Base-by-base conservation (phyloP, 176 grass and related monocot genomes). In the Dendrocalamus sinicus region DNA sequence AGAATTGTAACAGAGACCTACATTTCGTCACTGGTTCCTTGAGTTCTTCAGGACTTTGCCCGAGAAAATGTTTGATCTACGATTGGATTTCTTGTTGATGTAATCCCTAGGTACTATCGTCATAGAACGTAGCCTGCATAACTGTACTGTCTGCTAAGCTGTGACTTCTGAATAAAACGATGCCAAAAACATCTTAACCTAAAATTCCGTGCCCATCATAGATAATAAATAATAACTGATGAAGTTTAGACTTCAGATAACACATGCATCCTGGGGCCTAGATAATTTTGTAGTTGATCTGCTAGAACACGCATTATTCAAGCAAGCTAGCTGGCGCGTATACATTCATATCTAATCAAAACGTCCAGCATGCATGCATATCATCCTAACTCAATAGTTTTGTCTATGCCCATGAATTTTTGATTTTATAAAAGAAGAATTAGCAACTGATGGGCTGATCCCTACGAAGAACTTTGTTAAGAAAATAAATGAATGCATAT, bases 351-450 rank as follows among this genome's bases (percentile, higher is more conserved):
- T 61, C 1, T 71, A 64, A 73, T 19, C 17, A 71, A 69, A 69
- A 40, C 5, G 26, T 43, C 67, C 32, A 20, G 16, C 55, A 78
- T 54, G 16, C 55, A 78, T 54, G 55, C 32, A 23, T 32, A 40
- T 77, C 11, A 54, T 76, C 19, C 43, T 81, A 60, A 26, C 13
- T 37, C 12, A 44, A 28, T 67, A 44, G 15, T 57, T 17, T 55
- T 9, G 78, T 69, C 32, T 63, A 57, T 55, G 4, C 35, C 19
- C 6, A 35, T 68, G 51, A 8, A 6, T 12, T 53, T 68, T 67
- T 40, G 63, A 52, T 81, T 81, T 5, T 69, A 22, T 24, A 81
- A 70, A 81, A 78, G 22, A 72, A 60, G 10, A 72, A 64, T 68
- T 68, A 11, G 20, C 73, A 48, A 57, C 20, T 54, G 41, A 72